These are phyloP conservation scores for Tuber borchii DNA, from an alignment of 495 filamentous ascomycete species.

Conservation along the genomic window DNA sequence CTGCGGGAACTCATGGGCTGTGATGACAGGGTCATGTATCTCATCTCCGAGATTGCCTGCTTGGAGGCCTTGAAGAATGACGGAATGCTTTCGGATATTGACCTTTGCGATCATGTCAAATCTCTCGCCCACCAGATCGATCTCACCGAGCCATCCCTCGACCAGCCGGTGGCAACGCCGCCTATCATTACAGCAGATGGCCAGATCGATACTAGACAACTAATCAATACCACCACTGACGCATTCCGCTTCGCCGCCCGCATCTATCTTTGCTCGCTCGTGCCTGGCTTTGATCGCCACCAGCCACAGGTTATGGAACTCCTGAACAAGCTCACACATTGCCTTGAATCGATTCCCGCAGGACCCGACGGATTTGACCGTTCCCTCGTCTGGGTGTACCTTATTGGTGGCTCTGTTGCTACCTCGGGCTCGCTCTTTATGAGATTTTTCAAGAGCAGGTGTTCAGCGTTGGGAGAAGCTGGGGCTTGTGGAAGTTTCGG, in stretches of 20 bases:
- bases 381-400: conserved; percentile 84
- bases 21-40: conserved; percentile 94
- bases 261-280: conserved; percentile 89
- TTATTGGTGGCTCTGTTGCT: conserved; percentile 74
- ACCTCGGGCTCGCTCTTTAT: conserved; percentile 66
- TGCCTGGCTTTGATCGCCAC: conserved; percentile 73
- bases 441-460: conserved; percentile 61
- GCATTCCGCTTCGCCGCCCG: conserved; percentile 88
- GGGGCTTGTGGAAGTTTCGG: conserved; percentile 80
- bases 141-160: conserved; percentile 57
- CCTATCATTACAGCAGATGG: conserved; percentile 50
- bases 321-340: conserved; percentile 62
- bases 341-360: conserved; percentile 70
- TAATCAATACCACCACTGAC: conserved; percentile 77
- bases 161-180: conserved; percentile 47
- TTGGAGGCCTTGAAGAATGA: conserved; percentile 80
- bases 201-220: conserved; percentile 68
- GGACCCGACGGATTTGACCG: conserved; percentile 81
- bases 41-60: conserved; percentile 95
- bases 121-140: conserved; percentile 75
- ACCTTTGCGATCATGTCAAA: conserved; percentile 76
- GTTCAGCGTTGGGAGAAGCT: conserved; percentile 62
- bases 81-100: conserved; percentile 67
- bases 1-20: conserved; percentile 94
- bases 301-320: conserved; percentile 65